A percentile compares a stretch with the other conserved stretches of the same genome.
Evolutionary conservation across 148 eudicot genomes (phyloP).

Genomic region (Vaccinium corymbosum): DNA sequence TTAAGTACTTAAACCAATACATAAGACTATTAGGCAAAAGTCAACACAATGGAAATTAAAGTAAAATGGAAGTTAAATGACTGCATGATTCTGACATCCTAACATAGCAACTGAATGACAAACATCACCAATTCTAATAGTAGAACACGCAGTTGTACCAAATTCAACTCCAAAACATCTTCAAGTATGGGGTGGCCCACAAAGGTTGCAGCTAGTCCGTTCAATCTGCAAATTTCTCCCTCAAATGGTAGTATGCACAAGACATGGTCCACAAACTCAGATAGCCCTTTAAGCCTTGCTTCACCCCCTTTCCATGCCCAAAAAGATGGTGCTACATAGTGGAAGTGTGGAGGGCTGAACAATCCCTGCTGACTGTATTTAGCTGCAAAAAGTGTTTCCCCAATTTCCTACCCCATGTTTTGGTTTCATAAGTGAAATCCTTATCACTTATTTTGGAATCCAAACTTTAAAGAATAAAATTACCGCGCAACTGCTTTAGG

Average conservation of each 20-base stretch:
- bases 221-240: slow-evolving; percentile 61
- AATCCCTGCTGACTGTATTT: slow-evolving; percentile 42
- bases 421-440: slow-evolving; percentile 21
- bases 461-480: slow-evolving; percentile 8
- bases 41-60: neutral
- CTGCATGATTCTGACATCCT: neutral
- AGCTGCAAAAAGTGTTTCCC: slow-evolving; percentile 63
- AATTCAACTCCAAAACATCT: slow-evolving; percentile 64
- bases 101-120: neutral
- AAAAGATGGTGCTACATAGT: slow-evolving; percentile 95
- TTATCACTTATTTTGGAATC: slow-evolving; percentile 10
- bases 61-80: neutral
- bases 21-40: neutral
- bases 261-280: slow-evolving; percentile 75
- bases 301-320: slow-evolving; percentile 99
- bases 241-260: slow-evolving; percentile 93
- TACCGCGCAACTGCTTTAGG: slow-evolving; percentile 76
- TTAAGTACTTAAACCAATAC: neutral
- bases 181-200: slow-evolving; percentile 92
- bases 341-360: slow-evolving; percentile 66
- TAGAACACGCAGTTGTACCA: slow-evolving; percentile 31
- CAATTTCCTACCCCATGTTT: slow-evolving; percentile 37
- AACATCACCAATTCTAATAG: neutral
- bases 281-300: slow-evolving; percentile 70
- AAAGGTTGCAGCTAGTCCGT: slow-evolving; percentile 79